These are phyloP conservation scores for Myxozyma kluyveri DNA, from an alignment of 805 yeast genomes.

Conservation along the genomic window DNA sequence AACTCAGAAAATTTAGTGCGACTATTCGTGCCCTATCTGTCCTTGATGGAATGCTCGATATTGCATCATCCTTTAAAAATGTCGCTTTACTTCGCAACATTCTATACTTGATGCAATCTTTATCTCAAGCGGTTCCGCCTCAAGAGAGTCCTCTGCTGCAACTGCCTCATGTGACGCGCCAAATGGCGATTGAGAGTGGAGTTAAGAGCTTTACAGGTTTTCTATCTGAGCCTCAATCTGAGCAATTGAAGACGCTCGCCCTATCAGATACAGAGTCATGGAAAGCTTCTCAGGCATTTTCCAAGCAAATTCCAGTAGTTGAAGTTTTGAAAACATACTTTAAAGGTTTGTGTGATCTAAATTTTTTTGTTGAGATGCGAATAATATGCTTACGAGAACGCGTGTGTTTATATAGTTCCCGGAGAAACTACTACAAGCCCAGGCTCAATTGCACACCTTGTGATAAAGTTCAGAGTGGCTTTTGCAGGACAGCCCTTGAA, in stretches of 20 bases:
- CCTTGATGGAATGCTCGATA: slow-evolving; percentile 70
- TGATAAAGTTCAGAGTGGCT: slow-evolving; percentile 68
- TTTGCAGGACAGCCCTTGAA: slow-evolving; percentile 52
- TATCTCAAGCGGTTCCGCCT: slow-evolving; percentile 28
- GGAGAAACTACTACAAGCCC: slow-evolving; percentile 76
- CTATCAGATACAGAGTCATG: slow-evolving; percentile 18
- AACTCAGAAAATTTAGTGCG: slow-evolving; percentile 50
- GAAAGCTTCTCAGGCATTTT: slow-evolving; percentile 19
- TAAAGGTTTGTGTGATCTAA: too few species aligned
- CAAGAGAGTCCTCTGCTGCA: slow-evolving; percentile 52
- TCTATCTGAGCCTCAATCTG: slow-evolving; percentile 7
- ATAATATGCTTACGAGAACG: too few species aligned
- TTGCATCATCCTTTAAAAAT: slow-evolving; percentile 76
- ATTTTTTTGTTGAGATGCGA: neutral
- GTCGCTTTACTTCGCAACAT: slow-evolving; percentile 44
- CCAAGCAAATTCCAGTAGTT: slow-evolving; percentile 24
- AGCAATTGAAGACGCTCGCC: slow-evolving; percentile 37
- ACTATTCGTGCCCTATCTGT: slow-evolving; percentile 62
- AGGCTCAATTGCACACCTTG: slow-evolving; percentile 68
- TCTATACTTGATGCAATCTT: slow-evolving; percentile 18
- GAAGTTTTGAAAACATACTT: slow-evolving; percentile 25
- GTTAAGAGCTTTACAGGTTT: slow-evolving; percentile 8
- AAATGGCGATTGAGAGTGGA: slow-evolving; percentile 18
- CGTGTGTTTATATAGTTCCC: slow-evolving; percentile 83
- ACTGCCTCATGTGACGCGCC: slow-evolving; percentile 66